Evolutionary conservation across 495 filamentous ascomycete species (phyloP).

Genomic region (Corynascus novoguineensis): DNA sequence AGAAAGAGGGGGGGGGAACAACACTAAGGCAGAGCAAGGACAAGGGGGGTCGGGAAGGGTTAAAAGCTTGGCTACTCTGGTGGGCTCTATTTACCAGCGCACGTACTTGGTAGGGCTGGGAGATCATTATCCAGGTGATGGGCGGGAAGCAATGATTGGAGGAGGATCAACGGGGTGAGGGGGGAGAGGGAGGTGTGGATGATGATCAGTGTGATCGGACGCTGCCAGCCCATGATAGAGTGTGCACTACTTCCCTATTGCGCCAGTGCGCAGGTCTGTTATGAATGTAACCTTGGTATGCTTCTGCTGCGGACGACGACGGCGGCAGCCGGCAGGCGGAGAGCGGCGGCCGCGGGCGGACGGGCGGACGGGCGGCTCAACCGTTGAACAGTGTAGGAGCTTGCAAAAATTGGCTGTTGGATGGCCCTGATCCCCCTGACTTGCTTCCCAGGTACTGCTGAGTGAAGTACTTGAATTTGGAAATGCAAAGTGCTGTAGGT

Average conservation of each 20-base stretch:
- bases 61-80: no score
- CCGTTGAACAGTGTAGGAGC: conserved; percentile 1
- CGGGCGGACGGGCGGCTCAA: conserved; percentile 1
- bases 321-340: neutral
- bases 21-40: no score
- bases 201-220: neutral
- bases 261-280: no score
- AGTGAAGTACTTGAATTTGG: no score
- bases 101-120: neutral
- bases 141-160: neutral
- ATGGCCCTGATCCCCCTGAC: no score
- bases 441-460: no score
- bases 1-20: no score
- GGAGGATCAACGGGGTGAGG: neutral
- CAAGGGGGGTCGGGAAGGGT: no score
- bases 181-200: neutral
- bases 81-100: no score
- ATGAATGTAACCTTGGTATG: no score
- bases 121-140: neutral
- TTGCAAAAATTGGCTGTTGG: neutral
- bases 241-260: neutral
- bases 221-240: neutral
- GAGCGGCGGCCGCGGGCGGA: neutral
- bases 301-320: no score
- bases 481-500: no score